phyloP scores from a whole-genome alignment of 495 filamentous ascomycete genomes.

The Penicillium arizonense region DNA sequence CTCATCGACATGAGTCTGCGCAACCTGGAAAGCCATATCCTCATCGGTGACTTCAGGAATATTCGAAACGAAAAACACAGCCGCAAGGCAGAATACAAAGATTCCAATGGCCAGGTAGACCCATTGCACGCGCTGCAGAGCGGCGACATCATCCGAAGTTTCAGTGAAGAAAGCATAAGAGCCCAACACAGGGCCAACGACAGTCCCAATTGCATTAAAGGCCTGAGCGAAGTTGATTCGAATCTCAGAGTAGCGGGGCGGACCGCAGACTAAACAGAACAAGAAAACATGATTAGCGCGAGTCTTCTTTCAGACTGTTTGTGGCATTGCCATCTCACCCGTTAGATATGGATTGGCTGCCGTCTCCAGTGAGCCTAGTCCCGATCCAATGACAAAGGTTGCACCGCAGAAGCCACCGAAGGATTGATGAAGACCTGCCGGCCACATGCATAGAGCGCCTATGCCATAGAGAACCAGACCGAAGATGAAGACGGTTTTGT shows the following conservation, averaged over 20 bases:
- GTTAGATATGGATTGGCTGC: conserved; percentile 58
- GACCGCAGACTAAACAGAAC: conserved; percentile 44
- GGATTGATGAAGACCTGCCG: conserved; percentile 48
- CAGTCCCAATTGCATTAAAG: conserved; percentile 65
- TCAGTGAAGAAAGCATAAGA: conserved; percentile 65
- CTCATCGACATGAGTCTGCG: conserved; percentile 42
- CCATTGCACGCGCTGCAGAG: conserved; percentile 66
- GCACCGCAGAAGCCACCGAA: conserved; percentile 62
- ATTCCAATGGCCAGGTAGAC: conserved; percentile 71
- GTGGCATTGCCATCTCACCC: conserved; percentile 21
- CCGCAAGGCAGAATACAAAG: conserved; percentile 63
- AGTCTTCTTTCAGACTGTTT: background rate
- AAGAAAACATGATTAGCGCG: background rate
- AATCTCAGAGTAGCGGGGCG: conserved; percentile 50
- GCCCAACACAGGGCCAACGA: conserved; percentile 64
- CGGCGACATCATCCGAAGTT: conserved; percentile 46
- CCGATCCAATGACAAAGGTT: conserved; percentile 57
- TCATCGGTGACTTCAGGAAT: conserved; percentile 58
- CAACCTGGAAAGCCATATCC: conserved; percentile 54
- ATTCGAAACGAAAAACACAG: conserved; percentile 41
- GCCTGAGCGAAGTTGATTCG: conserved; percentile 68
- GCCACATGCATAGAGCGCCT: conserved; percentile 57
- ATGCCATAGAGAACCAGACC: conserved; percentile 50
- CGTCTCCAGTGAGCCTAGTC: conserved; percentile 53
- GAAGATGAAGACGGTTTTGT: conserved; percentile 54